Evolutionary conservation across 331 rosid species (phyloP).

Genomic region (Quercus lobata): DNA sequence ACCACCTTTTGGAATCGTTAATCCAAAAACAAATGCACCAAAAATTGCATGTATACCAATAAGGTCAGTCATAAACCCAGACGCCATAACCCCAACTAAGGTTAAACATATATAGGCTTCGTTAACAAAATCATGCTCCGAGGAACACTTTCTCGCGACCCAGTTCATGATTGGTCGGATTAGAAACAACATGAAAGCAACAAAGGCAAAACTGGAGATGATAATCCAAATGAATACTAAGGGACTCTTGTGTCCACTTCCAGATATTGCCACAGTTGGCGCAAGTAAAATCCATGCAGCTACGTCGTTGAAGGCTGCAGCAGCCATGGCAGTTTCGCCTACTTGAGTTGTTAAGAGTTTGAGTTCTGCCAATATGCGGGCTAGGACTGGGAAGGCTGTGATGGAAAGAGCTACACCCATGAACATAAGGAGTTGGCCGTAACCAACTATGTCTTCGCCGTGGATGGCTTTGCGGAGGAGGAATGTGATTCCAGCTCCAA

Average conservation of each 20-base stretch:
- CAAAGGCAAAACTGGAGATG: conserved; percentile 27
- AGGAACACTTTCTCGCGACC: conserved; percentile 9
- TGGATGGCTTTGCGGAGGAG: conserved; percentile 25
- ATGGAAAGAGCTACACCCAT: conserved; percentile 50
- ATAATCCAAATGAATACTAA: conserved; percentile 36
- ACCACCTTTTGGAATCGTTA: conserved; percentile 38
- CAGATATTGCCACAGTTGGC: conserved; percentile 36
- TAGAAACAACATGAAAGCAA: conserved; percentile 27
- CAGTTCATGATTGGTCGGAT: conserved; percentile 32
- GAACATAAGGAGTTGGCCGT: conserved; percentile 36
- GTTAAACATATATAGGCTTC: conserved; percentile 35
- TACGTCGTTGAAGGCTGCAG: conserved; percentile 55
- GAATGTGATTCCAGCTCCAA: conserved; percentile 31
- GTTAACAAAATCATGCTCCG: background rate
- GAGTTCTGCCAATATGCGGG: conserved; percentile 55
- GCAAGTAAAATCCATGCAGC: conserved; percentile 55
- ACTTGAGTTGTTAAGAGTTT: conserved; percentile 44
- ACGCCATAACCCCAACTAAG: conserved; percentile 30
- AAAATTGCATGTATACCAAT: conserved; percentile 55
- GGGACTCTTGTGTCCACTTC: conserved; percentile 26
- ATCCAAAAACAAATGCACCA: conserved; percentile 48
- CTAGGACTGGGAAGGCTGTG: conserved; percentile 62
- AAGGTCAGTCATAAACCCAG: conserved; percentile 41
- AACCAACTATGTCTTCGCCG: conserved; percentile 11
- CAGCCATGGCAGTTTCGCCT: conserved; percentile 49